Base-by-base conservation (phyloP, 495 filamentous ascomycete species). In the Hypomontagnella monticulosa region DNA sequence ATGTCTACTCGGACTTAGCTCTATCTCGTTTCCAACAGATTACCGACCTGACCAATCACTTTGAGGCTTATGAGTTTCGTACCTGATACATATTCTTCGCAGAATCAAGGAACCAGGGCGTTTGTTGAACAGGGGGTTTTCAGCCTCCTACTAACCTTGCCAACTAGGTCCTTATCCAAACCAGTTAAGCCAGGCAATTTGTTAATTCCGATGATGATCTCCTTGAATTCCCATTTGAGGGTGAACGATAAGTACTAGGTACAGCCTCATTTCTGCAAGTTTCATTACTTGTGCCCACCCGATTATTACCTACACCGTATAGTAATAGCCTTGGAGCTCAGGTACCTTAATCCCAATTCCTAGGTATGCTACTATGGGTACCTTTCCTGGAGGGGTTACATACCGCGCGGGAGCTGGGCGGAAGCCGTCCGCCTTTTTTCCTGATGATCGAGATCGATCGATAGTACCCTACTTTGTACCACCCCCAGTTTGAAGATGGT, bases 401-500 rank as follows among this genome's bases (percentile, higher is more conserved):
- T 62, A 19, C 41, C 53, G 57, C 38, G 48, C 65, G 32, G 34
- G 14, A 52, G 43, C 46, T 43, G 33, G 19, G 18, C 27, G 40
- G 36, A 3, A 7, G 16, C 14, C 34, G 36, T 36, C 42, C 23
- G 14, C 33, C 23, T 48, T 27, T 20, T 57, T 23, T 33, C 18
- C 34, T 37, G 43, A n/a, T 63, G 56, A 64, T 64, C 58, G 33
- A 56, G 59, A 64, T 69, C 60, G 60, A 69, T 69, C 49, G 46
- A 42, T 69, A 43, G 27, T 27, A 61, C 57, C 57, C 46, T 61
- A 47, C 12, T 27, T 38, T 11, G 36, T 38, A 38, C 36, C 44
- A 18, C 12, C 0, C 27, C 20, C 48, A 40, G 18, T 38, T 23
- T 33, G 44, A 44, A 42, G 47, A 60, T 43, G 37, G 57, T 52